Conservation (phyloP, 2,329 filamentous ascomycete genomes). For the Stagonosporopsis chrysanthemi region DNA sequence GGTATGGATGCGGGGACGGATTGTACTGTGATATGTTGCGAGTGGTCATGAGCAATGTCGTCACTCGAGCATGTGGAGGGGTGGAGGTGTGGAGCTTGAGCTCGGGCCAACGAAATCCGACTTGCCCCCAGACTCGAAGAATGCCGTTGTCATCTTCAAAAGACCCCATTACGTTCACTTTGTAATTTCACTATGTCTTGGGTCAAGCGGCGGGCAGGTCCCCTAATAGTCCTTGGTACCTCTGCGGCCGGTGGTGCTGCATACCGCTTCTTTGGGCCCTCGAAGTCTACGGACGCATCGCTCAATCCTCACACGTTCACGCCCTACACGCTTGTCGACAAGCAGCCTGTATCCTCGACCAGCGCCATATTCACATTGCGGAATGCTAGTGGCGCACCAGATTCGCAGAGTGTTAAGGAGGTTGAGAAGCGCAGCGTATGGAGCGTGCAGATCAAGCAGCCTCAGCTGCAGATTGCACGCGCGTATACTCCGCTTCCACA, state of each 20-base stretch:
- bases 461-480: constrained; percentile 87
- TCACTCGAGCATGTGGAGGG: too few relatives aligned
- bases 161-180: background rate
- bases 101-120: constrained; percentile 5
- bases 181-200: constrained; percentile 34
- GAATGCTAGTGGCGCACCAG: constrained; percentile 47
- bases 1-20: too few relatives aligned
- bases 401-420: constrained; percentile 43
- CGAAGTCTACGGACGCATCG: constrained; percentile 36
- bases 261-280: constrained; percentile 40
- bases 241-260: constrained; percentile 45
- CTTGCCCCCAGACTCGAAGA: constrained; percentile 9
- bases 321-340: constrained; percentile 69
- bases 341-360: constrained; percentile 69
- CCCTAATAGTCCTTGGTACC: constrained; percentile 43
- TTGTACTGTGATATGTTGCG: too few relatives aligned
- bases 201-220: constrained; percentile 38
- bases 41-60: too few relatives aligned
- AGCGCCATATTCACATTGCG: constrained; percentile 72
- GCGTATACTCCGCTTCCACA: constrained; percentile 89
- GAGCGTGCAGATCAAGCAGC: constrained; percentile 94
- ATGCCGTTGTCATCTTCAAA: constrained; percentile 2
- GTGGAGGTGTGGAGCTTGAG: background rate
- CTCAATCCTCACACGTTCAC: constrained; percentile 69
- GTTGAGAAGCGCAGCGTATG: constrained; percentile 73